phyloP scores from a whole-genome alignment of 78 protist genomes.

The Dictyostelium citrinum region DNA sequence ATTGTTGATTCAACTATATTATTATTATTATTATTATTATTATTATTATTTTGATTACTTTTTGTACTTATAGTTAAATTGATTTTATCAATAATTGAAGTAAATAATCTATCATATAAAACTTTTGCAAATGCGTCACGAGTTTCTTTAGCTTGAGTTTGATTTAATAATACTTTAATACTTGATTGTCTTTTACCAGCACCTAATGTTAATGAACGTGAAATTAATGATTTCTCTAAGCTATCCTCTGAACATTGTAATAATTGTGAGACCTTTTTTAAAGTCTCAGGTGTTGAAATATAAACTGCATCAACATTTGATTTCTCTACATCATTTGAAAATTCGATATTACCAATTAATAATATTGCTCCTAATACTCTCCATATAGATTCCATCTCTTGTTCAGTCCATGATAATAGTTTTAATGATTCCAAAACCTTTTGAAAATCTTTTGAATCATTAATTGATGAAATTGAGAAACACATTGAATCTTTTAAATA shows the following conservation, averaged over 20 bases:
- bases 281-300: background rate
- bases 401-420: constrained; percentile 34
- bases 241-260: background rate
- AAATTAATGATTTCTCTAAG: constrained; percentile 60
- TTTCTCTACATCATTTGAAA: constrained; percentile 36
- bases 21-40: background rate
- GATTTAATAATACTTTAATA: constrained; percentile 58
- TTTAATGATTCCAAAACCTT: constrained; percentile 11
- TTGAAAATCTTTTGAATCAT: constrained; percentile 68
- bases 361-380: constrained; percentile 78
- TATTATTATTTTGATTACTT: background rate
- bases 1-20: constrained; percentile 39
- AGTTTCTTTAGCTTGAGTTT: constrained; percentile 30
- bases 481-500: constrained; percentile 70
- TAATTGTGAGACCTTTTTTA: constrained; percentile 61
- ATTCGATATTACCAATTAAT: constrained; percentile 85
- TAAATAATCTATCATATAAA: constrained; percentile 82
- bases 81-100: constrained; percentile 66
- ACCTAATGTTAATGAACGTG: constrained; percentile 67
- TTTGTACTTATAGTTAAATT: background rate
- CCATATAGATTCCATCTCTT: constrained; percentile 38
- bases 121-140: constrained; percentile 89
- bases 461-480: constrained; percentile 43
- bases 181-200: constrained; percentile 50
- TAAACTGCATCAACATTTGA: constrained; percentile 32